Evolutionary conservation across 441 rosid genomes (phyloP), one percentile per base, ranked within the genome.

Genomic region (Gossypium davidsonii): DNA sequence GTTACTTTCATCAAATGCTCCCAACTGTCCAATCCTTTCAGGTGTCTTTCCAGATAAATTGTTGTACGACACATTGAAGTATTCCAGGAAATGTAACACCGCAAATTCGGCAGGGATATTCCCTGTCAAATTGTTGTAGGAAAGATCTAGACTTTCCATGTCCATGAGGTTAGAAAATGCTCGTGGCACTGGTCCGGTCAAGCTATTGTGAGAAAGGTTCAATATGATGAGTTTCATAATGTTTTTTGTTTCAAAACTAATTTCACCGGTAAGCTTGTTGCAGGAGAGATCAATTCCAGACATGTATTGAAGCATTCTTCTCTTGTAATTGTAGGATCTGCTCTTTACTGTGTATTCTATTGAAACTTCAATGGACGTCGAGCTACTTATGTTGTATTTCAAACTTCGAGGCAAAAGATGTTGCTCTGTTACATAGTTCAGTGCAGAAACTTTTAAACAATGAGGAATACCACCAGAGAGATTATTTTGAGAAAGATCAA

Each of bases 271-370:
- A 2, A 81, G 65, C 0, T 70, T 76, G 39, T 79, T 78, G 60
- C 60, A 51, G 0, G 73, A 81, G 20, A 84, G 53, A 74, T 84
- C 79, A 0, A 81, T 52, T 49, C 82, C 78, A 7, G 63, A 67
- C 44, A 78, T 15, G 10, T 21, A 66, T 2, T 4, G 2, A 0
- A 76, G 23, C 0, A 42, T 31, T 2, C 2, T 56, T 3, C 73
- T 72, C 2, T 4, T 0, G 4, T 31, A 76, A 15, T n/a, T 37
- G 14, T 71, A 62, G 0, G 62, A 21, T 0, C 4, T 0, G 4
- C 2, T 48, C 31, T 81, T 79, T 9, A 59, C 56, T 4, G 71
- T 73, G 31, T 70, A 60, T 17, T 34, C 67, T 11, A 74, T 12
- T 20, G 55, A 0, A 44, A 3, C 1, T 15, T 52, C 4, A 42